Evolutionary conservation across 257 asterid species (phyloP).

Genomic region (Fraxinus anomala): DNA sequence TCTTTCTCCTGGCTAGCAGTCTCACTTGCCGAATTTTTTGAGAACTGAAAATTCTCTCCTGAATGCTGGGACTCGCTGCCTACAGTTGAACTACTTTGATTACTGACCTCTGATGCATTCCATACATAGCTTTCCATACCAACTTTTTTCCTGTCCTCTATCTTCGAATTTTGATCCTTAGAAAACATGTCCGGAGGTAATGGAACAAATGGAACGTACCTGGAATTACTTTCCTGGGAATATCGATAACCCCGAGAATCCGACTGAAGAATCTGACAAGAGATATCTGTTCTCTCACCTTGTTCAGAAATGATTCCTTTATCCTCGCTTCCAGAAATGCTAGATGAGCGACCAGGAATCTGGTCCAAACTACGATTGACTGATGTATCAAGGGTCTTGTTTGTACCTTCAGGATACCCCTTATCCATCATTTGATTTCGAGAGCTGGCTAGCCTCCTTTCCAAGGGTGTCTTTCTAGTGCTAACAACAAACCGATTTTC

Average conservation of each 20-base stretch:
- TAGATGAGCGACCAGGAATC: slow-evolving; percentile 27
- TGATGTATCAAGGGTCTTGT: slow-evolving; percentile 29
- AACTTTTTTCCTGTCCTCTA: slow-evolving; percentile 18
- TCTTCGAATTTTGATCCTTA: slow-evolving; percentile 29
- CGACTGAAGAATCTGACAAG: slow-evolving; percentile 27
- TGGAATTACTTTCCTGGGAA: slow-evolving; percentile 29
- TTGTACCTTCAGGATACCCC: slow-evolving; percentile 28
- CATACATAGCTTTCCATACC: slow-evolving; percentile 6
- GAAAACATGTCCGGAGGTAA: slow-evolving; percentile 41
- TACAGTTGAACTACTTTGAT: slow-evolving; percentile 25
- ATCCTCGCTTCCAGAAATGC: slow-evolving; percentile 9
- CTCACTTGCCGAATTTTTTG: slow-evolving; percentile 30
- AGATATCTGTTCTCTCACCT: slow-evolving; percentile 27
- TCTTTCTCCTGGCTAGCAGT: slow-evolving; percentile 33
- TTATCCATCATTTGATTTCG: slow-evolving; percentile 19
- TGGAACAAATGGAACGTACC: slow-evolving; percentile 39
- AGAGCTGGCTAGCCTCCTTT: slow-evolving; percentile 31
- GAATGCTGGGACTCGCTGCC: slow-evolving; percentile 29
- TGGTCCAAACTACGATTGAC: slow-evolving; percentile 36
- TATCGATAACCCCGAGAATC: slow-evolving; percentile 29
- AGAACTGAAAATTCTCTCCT: slow-evolving; percentile 28
- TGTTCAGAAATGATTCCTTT: slow-evolving; percentile 15
- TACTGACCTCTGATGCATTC: slow-evolving; percentile 28
- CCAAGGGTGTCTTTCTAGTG: slow-evolving; percentile 47
- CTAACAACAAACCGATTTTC: slow-evolving; percentile 42